Base-by-base conservation (phyloP, 2,329 filamentous ascomycete species). In the Magnaporthales sp. region DNA sequence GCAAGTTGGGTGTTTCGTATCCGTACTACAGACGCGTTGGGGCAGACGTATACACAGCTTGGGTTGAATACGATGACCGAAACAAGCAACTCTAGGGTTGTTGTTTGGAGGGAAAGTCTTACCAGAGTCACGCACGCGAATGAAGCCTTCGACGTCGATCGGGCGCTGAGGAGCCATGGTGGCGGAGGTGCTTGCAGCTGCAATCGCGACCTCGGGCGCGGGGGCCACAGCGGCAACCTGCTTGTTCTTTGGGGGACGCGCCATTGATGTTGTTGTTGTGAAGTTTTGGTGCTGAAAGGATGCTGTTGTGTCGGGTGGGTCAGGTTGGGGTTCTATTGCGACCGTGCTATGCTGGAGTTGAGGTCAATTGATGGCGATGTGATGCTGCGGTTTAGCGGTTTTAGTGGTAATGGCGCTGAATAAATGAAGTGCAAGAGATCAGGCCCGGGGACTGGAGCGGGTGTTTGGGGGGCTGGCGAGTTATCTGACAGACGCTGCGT, bases 81-180 rank as follows among this genome's bases (percentile, higher is more conserved):
- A 67, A 56, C 65, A 71, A 60, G 64, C 66, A 66, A 62, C 62
- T 62, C 62, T 51, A 66, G 66, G 67, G 67, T 38, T 54, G 58
- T 63, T 66, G 68, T 62, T 67, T 54, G n/a, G 19, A 46, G 68
- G 69, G 66, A 68, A 67, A 69, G 61, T 68, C 91, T 85, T 88
- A 96, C 92, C 76, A 56, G 87, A 89, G 76, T 96, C 92, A 73
- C 92, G 87, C 63, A 93, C 92, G 74, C 89, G 84, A 68, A 91
- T 84, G 76, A 94, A 94, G 77, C 91, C 89, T 67, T 92, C 89
- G 67, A 90, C 83, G 69, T 92, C 87, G 70, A 91, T 86, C 22
- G 58, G 81, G 78, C 72, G 81, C 78, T 67, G 75, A 72, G 63
- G 80, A 77, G 67, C 76, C 71, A 54, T 77, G 73, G 56, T 29